phyloP scores from a whole-genome alignment of 2,329 filamentous ascomycete genomes.

The Pyrenophora teres region DNA sequence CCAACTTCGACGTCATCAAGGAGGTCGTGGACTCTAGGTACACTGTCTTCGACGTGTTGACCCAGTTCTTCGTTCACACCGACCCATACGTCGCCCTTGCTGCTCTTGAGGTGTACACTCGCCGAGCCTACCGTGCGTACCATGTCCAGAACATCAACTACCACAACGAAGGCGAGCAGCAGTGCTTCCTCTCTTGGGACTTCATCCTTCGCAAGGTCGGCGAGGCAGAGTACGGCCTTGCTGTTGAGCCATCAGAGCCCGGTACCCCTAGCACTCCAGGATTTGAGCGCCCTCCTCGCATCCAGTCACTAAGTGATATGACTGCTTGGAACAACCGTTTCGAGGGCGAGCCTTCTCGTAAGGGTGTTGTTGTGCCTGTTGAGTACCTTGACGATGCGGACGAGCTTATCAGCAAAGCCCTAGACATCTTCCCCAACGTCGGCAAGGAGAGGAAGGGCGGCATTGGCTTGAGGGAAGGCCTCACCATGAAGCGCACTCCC shows the following conservation, averaged over 20 bases:
- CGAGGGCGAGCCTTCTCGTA: conserved; percentile 75
- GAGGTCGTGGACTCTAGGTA: conserved; percentile 99
- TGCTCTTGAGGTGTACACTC: conserved; percentile 93
- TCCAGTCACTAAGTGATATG: conserved; percentile 96
- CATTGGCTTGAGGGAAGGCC: conserved; percentile 43
- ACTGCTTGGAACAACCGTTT: conserved; percentile 78
- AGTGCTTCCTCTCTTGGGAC: conserved; percentile 89
- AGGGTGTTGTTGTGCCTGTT: conserved; percentile 93
- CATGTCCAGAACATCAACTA: conserved; percentile 88
- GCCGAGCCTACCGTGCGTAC: conserved; percentile 96
- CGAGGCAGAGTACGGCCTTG: conserved; percentile 84
- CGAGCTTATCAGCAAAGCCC: conserved; percentile 79
- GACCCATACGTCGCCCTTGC: conserved; percentile 94
- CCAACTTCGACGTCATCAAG: conserved; percentile 87
- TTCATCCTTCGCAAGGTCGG: conserved; percentile 93
- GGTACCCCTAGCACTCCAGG: conserved; percentile 73
- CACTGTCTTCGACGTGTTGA: conserved; percentile 95
- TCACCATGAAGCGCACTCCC: conserved; percentile 70
- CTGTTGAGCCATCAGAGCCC: conserved; percentile 76
- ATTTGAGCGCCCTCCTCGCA: conserved; percentile 69
- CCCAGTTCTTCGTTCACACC: conserved; percentile 91
- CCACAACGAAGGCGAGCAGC: conserved; percentile 73
- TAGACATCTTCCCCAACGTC: conserved; percentile 76
- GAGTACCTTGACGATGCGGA: conserved; percentile 94
- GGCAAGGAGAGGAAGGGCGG: conserved; percentile 60